A percentile compares a stretch with the other conserved stretches of the same genome.
Conservation (phyloP, 2,329 filamentous ascomycete species). For the Colletotrichum limetticola region DNA sequence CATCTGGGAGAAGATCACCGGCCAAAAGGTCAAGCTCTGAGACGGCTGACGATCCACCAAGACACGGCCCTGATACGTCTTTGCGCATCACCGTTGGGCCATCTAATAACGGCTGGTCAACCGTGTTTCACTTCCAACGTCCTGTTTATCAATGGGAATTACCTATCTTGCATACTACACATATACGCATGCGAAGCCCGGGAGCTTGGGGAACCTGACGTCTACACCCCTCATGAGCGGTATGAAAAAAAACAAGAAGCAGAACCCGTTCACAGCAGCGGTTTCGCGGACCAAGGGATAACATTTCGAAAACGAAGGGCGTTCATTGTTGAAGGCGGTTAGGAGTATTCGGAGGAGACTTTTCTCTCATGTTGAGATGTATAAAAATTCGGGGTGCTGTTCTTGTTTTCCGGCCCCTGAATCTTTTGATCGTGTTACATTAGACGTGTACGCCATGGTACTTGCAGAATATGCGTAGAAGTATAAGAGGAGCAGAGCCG, state of each 20-base stretch:
- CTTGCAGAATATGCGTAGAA: conserved; percentile 5
- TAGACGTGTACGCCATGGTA: conserved; percentile 15
- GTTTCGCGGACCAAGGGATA: conserved; percentile 3
- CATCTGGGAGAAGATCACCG: conserved; percentile 72
- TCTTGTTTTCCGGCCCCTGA: background rate
- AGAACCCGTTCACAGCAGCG: background rate
- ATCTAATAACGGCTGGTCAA: conserved; percentile 33
- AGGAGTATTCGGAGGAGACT: conserved; percentile 23
- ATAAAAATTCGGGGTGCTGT: conserved; percentile 5
- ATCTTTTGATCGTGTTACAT: conserved; percentile 4
- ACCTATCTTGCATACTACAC: conserved; percentile 32
- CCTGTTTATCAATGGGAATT: conserved; percentile 21
- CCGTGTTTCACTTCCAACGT: conserved; percentile 32
- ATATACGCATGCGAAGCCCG: conserved; percentile 22
- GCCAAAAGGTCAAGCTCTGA: conserved; percentile 67
- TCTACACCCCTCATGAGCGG: conserved; percentile 18
- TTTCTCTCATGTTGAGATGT: conserved; percentile 9
- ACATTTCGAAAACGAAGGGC: conserved; percentile 21
- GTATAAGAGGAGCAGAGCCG: conserved; percentile 15
- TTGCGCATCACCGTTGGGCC: conserved; percentile 23
- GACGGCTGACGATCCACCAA: background rate
- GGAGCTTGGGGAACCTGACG: conserved; percentile 16
- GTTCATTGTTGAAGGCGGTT: conserved; percentile 15
- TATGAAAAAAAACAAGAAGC: conserved; percentile 21
- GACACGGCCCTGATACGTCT: conserved; percentile 16